A percentile compares a stretch with the other conserved stretches of the same genome.
Evolutionary conservation across 768 basidiomycete genomes (phyloP).

Genomic region (Boletus edulis): DNA sequence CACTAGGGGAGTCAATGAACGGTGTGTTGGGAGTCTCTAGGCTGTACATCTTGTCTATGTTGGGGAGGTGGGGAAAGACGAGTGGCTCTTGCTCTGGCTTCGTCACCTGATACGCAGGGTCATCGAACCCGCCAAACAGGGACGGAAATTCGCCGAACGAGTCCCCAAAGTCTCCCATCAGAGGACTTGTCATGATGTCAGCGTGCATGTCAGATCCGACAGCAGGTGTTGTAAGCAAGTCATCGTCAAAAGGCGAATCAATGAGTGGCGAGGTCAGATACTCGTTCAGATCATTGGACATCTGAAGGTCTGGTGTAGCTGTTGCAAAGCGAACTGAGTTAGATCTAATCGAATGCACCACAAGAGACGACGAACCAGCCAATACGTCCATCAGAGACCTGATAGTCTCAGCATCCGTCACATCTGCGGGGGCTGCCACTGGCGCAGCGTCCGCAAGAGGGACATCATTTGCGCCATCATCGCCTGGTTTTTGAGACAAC

Average conservation of each 20-base stretch:
- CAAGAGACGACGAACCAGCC: constrained; percentile 29
- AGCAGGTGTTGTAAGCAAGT: constrained; percentile 43
- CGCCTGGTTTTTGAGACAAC: constrained; percentile 51
- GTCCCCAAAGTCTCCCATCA: constrained; percentile 36
- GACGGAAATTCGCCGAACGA: constrained; percentile 33
- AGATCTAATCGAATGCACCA: accelerated
- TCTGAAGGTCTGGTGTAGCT: constrained; percentile 40
- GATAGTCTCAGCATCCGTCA: constrained; percentile 31
- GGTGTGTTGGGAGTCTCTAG: constrained; percentile 53
- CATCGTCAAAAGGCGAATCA: constrained; percentile 47
- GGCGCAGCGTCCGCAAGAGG: constrained; percentile 27
- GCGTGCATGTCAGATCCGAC: constrained; percentile 35
- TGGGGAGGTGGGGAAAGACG: constrained; percentile 13
- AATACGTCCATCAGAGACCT: constrained; percentile 40
- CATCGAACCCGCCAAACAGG: constrained; percentile 29
- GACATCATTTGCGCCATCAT: constrained; percentile 36
- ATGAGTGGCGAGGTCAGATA: constrained; percentile 47
- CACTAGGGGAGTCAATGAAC: constrained; percentile 38
- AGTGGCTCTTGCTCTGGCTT: constrained; percentile 14
- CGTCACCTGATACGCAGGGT: constrained; percentile 11
- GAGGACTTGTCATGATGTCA: constrained; percentile 43
- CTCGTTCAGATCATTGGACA: constrained; percentile 37
- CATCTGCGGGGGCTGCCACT: constrained; percentile 17
- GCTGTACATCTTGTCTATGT: constrained; percentile 40
- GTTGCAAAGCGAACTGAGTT: not conserved